Percentiles rank a stretch among this genome's conserved stretches.
phyloP scores from a whole-genome alignment of 495 filamentous ascomycete species.

The Trichoderma virens region DNA sequence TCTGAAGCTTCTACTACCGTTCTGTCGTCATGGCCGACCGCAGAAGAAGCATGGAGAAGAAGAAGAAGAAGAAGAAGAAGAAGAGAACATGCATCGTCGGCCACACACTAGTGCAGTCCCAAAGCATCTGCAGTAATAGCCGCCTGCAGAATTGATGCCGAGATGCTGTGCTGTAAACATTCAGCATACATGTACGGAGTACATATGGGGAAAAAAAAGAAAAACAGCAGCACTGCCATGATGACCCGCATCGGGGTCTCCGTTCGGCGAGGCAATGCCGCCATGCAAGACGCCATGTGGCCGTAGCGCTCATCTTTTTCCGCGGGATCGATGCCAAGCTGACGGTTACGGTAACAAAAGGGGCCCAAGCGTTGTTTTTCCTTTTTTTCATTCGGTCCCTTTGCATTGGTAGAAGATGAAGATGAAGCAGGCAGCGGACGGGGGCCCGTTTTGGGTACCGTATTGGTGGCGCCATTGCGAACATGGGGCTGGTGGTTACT shows the following conservation, averaged over 20 bases:
- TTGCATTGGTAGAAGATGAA: not conserved
- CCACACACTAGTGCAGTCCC: no score
- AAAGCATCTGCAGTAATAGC: no score
- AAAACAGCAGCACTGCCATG: not conserved
- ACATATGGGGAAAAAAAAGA: not conserved
- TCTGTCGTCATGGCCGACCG: not conserved
- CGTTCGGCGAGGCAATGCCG: conserved; percentile 5
- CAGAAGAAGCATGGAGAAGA: no score
- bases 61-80: no score
- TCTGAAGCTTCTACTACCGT: not conserved
- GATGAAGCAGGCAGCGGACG: not conserved
- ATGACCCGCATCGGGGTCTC: conserved; percentile 9
- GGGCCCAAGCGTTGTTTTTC: not conserved
- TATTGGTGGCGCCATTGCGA: not conserved
- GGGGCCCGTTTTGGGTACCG: no score
- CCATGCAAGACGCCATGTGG: conserved; percentile 3
- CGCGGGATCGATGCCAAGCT: not conserved
- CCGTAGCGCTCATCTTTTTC: not conserved
- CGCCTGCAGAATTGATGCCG: no score
- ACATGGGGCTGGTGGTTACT: not conserved
- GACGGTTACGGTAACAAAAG: not conserved
- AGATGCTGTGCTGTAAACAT: not conserved
- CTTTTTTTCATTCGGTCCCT: not conserved
- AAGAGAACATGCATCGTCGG: no score
- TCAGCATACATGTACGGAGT: not conserved